Base-by-base conservation (phyloP, 768 basidiomycete genomes). In the Candolleomyces efflorescens region DNA sequence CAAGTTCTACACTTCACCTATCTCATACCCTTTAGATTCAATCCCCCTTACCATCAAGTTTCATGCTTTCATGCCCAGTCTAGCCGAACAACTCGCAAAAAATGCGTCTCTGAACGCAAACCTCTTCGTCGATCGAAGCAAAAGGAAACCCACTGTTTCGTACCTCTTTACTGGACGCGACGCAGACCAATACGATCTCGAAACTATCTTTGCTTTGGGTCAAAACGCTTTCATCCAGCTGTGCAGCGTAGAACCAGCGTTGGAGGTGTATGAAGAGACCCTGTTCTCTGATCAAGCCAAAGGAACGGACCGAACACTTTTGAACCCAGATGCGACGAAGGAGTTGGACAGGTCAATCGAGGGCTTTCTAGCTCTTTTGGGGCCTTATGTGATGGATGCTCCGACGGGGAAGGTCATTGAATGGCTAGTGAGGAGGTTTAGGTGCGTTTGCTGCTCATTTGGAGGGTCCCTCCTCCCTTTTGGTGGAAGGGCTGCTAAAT, bases 401-500 rank as follows among this genome's bases (percentile, higher is more conserved):
- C 89, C 92, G 0, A 82, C 92, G 0, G 87, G 85, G 18, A 94
- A 89, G 69, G 82, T 92, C 9, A 67, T 99, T 24, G 97, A 99
- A 66, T 99, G 96, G 96, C 81, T 98, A 23, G 92, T 98, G 3
- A 78, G 92, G 65, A 78, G 94, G 56, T 97, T 98, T 72, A 86
- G 95, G 95, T 92, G 62, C 43, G 83, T 64, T n/a, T n/a, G 1
- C n/a, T 37, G 7, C 11, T 51, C 2, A 24, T 53, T 22, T 38
- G 24, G 26, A 6, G 43, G 43, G 17, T 44, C 17, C 43, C 32
- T 32, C 32, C 32, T 32, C 11, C 32, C 32, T 5, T 32, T 11
- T 11, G 7, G 32, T 32, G 32, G 32, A 32, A 11, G 11, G 2
- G 32, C 11, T 32, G 32, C 32, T 32, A 32, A 32, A 32, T 18